Conservation (phyloP, 768 basidiomycete genomes). For the Candolleomyces aberdarensis region DNA sequence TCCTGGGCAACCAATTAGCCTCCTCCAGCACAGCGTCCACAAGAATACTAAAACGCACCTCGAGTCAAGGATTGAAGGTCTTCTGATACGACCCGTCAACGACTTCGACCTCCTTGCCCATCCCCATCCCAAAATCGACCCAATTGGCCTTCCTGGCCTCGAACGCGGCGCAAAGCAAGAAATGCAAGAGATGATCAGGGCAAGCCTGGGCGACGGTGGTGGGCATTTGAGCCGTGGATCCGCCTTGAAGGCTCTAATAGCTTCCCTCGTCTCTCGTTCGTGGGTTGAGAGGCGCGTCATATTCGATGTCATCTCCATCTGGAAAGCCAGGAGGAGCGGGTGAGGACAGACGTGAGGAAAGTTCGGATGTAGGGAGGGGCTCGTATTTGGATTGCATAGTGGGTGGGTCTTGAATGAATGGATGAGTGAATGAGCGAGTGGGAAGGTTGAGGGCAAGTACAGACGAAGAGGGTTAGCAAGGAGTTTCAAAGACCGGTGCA, state of each 20-base stretch:
- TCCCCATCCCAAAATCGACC: slow-evolving; percentile 6
- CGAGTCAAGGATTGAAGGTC: not conserved
- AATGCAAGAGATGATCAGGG: slow-evolving; percentile 32
- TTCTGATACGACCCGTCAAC: not conserved
- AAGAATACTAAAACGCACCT: not conserved
- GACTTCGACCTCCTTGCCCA: not conserved
- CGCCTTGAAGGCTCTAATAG: slow-evolving; percentile 8
- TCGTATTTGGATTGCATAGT: not conserved
- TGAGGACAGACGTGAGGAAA: not conserved
- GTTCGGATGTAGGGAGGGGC: not conserved
- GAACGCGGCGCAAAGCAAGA: slow-evolving; percentile 35
- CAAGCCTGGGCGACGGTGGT: slow-evolving; percentile 34
- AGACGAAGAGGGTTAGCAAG: no score
- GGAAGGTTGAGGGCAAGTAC: no score
- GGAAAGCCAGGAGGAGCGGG: not conserved
- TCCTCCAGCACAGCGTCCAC: not conserved
- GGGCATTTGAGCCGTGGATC: slow-evolving; percentile 36
- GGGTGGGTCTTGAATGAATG: no score
- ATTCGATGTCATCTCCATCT: not conserved
- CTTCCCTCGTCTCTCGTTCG: not conserved
- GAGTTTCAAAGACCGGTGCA: no score
- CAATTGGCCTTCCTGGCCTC: slow-evolving; percentile 21
- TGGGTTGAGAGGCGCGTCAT: not conserved
- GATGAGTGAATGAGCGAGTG: no score
- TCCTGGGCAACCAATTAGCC: no score